Evolutionary conservation across 2,329 filamentous ascomycete species (phyloP).

Genomic region (Emergomyces pasteurianus): DNA sequence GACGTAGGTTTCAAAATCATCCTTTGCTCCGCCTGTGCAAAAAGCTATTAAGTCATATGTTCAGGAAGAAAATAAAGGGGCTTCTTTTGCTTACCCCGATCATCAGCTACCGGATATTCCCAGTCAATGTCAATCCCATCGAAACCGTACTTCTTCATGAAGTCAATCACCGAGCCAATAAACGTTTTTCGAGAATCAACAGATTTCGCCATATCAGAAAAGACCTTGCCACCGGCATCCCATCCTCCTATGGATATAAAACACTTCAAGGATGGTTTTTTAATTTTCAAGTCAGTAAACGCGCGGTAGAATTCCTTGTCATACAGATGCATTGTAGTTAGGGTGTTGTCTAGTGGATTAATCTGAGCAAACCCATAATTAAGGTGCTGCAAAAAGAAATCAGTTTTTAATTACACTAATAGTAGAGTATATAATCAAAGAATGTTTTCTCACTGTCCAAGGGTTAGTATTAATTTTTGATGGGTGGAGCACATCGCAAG

Average conservation of each 20-base stretch:
- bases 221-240: slow-evolving; percentile 4
- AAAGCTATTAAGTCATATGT: background rate
- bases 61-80: background rate
- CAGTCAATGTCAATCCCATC: slow-evolving; percentile 12
- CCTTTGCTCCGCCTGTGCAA: slow-evolving; percentile 17
- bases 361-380: slow-evolving; percentile 28
- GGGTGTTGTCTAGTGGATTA: background rate
- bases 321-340: slow-evolving; percentile 1
- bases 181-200: slow-evolving; percentile 4
- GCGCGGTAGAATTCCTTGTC: background rate
- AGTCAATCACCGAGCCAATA: slow-evolving; percentile 5
- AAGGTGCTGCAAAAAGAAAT: slow-evolving; percentile 13
- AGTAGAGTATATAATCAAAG: background rate
- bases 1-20: slow-evolving; percentile 7
- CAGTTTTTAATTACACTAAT: background rate
- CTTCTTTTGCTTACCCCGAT: slow-evolving; percentile 15
- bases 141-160: slow-evolving; percentile 5
- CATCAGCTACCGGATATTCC: slow-evolving; percentile 21
- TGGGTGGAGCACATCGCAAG: slow-evolving; percentile 3
- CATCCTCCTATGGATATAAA: slow-evolving; percentile 6
- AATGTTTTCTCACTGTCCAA: slow-evolving; percentile 3
- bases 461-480: slow-evolving; percentile 6
- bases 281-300: slow-evolving; percentile 2
- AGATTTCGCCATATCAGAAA: slow-evolving; percentile 1
- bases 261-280: slow-evolving; percentile 5